Percentiles rank a stretch among this genome's conserved stretches.
These are phyloP conservation scores for Phytophthora citricola DNA, from an alignment of 352 stramenopile genomes.

Conservation along the genomic window DNA sequence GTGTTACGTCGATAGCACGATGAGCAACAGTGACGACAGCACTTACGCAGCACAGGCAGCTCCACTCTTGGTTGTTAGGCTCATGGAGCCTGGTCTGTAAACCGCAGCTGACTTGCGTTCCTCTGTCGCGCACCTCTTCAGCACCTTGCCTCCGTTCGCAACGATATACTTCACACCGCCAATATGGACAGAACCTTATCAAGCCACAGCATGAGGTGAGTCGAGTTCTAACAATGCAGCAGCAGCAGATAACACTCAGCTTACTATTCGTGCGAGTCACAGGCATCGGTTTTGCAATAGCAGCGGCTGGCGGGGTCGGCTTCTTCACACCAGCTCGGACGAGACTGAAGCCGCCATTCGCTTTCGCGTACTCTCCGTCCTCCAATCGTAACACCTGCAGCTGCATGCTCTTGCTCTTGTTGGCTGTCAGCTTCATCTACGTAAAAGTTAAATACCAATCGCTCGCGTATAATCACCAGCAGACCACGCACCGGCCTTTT, in stretches of 20 bases:
- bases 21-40: background rate
- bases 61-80: conserved; percentile 33
- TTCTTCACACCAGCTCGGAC: conserved; percentile 64
- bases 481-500: conserved; percentile 37
- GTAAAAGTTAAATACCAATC: conserved; percentile 8
- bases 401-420: conserved; percentile 54
- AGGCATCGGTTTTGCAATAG: conserved; percentile 8
- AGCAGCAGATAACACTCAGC: background rate
- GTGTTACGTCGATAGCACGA: background rate
- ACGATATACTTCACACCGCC: conserved; percentile 56
- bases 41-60: conserved; percentile 50
- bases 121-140: conserved; percentile 46
- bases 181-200: conserved; percentile 52
- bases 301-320: conserved; percentile 2
- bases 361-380: conserved; percentile 80
- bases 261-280: conserved; percentile 28
- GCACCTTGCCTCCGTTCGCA: conserved; percentile 45
- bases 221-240: background rate
- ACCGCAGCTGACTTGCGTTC: conserved; percentile 24
- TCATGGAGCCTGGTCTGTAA: conserved; percentile 25
- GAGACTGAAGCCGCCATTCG: conserved; percentile 75
- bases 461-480: background rate
- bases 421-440: conserved; percentile 41
- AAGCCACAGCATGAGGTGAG: conserved; percentile 2
- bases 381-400: conserved; percentile 62